Conservation (phyloP, 2,329 filamentous ascomycete species). For the Lecanicillium sp. region DNA sequence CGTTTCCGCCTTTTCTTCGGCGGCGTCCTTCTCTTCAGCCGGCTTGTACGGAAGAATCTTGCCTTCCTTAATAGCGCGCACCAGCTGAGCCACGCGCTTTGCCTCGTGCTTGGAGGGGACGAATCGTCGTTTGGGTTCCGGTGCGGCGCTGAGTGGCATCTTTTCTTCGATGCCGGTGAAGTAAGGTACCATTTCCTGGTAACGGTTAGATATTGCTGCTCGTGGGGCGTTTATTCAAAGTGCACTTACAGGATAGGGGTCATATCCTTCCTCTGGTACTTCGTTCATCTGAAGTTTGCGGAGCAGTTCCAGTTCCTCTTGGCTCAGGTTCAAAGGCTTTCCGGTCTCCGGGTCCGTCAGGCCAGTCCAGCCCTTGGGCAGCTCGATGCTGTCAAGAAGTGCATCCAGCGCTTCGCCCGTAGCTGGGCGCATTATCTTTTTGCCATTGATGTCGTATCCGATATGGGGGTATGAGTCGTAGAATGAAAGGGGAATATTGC, state of each 20-base stretch:
- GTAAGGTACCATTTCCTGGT: slow-evolving; percentile 78
- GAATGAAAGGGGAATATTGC: slow-evolving; percentile 86
- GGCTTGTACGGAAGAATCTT: slow-evolving; percentile 87
- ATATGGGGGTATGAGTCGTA: slow-evolving; percentile 98
- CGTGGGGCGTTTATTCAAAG: no score
- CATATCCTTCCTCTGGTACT: slow-evolving; percentile 78
- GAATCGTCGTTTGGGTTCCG: slow-evolving; percentile 93
- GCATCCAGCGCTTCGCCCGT: slow-evolving; percentile 91
- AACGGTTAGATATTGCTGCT: neutral
- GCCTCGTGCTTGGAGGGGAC: slow-evolving; percentile 95
- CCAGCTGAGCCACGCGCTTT: slow-evolving; percentile 94
- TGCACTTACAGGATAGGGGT: slow-evolving; percentile 73
- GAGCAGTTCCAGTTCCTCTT: slow-evolving; percentile 83
- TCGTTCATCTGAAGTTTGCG: slow-evolving; percentile 86
- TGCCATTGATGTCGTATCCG: slow-evolving; percentile 97
- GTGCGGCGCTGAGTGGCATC: slow-evolving; percentile 91
- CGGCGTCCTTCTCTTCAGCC: slow-evolving; percentile 58
- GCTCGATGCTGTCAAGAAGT: slow-evolving; percentile 89
- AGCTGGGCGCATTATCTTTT: slow-evolving; percentile 93
- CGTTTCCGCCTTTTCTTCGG: slow-evolving; percentile 65
- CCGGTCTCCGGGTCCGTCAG: slow-evolving; percentile 91
- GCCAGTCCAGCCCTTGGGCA: slow-evolving; percentile 96
- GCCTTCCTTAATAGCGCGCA: slow-evolving; percentile 90
- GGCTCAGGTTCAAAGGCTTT: slow-evolving; percentile 80
- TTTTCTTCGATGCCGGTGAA: slow-evolving; percentile 86